phyloP scores from a whole-genome alignment of 139 green algal species.

The Chlamydomonas urium region DNA sequence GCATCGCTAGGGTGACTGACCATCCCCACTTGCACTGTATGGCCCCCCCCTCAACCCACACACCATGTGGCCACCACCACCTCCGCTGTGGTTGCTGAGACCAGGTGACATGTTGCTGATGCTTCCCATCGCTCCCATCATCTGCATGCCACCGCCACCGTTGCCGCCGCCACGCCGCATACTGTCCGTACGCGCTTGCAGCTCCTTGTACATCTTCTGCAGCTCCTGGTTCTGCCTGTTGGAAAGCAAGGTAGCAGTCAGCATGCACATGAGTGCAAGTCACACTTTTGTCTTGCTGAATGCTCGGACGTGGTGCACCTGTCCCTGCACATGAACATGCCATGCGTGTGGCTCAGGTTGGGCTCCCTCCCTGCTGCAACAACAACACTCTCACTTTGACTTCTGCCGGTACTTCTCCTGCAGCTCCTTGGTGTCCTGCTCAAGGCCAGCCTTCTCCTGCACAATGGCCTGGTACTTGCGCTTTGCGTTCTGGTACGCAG shows the following conservation, averaged over 20 bases:
- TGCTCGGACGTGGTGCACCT: neutral
- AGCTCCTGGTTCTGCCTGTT: constrained; percentile 61
- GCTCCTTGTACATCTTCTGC: constrained; percentile 50
- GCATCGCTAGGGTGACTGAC: too few relatives aligned
- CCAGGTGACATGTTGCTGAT: neutral
- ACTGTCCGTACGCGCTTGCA: constrained; percentile 25
- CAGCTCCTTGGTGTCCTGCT: constrained; percentile 60
- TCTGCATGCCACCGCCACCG: neutral
- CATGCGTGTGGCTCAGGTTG: neutral
- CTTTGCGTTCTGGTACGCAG: constrained; percentile 56
- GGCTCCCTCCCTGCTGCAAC: neutral
- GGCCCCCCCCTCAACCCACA: too few relatives aligned
- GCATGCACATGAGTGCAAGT: too few relatives aligned
- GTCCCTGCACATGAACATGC: too few relatives aligned
- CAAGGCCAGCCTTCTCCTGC: constrained; percentile 42
- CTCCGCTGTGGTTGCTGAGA: constrained; percentile 7
- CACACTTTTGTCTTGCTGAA: too few relatives aligned
- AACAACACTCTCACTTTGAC: constrained; percentile 40
- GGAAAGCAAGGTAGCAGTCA: neutral
- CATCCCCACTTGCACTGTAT: too few relatives aligned
- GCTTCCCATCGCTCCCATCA: constrained; percentile 1
- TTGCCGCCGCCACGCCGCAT: constrained; percentile 18
- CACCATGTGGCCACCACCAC: constrained; percentile 9
- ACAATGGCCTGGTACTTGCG: constrained; percentile 57
- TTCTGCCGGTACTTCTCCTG: constrained; percentile 72